Percentiles rank a stretch among this genome's conserved stretches.
These are phyloP conservation scores for Saccharomycopsis javanensis DNA, from an alignment of 805 yeast genomes.

Conservation along the genomic window DNA sequence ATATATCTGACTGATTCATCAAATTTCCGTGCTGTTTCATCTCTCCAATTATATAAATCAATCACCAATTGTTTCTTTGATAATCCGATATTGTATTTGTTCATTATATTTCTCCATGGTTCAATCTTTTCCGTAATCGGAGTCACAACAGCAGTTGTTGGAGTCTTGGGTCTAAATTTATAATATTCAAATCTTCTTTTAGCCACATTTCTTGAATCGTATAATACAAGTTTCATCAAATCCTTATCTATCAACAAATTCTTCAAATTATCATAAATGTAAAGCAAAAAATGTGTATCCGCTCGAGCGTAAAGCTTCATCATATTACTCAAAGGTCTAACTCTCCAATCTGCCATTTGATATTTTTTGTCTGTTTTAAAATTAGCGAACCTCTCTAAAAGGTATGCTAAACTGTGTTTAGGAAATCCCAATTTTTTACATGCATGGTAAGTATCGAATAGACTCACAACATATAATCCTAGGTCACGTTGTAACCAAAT, in stretches of 20 bases:
- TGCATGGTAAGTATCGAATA: conserved; percentile 92
- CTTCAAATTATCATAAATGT: conserved; percentile 67
- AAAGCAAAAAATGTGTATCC: conserved; percentile 84
- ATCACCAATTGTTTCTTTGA: conserved; percentile 47
- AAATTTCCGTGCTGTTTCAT: conserved; percentile 53
- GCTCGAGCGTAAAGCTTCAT: conserved; percentile 86
- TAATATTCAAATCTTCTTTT: conserved; percentile 73
- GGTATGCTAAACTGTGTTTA: conserved; percentile 72
- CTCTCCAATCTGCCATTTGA: conserved; percentile 95
- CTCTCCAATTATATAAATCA: conserved; percentile 76
- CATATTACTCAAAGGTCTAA: conserved; percentile 68
- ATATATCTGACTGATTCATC: conserved; percentile 82
- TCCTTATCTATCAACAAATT: conserved; percentile 46
- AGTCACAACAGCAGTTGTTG: conserved; percentile 32
- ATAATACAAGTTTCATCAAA: conserved; percentile 52
- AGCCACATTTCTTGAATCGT: conserved; percentile 72
- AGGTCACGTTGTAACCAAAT: conserved; percentile 94
- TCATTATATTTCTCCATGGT: conserved; percentile 58
- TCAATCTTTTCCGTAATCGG: conserved; percentile 43
- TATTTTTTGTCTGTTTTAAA: conserved; percentile 89
- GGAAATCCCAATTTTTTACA: conserved; percentile 72
- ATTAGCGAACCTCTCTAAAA: conserved; percentile 68
- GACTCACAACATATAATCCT: conserved; percentile 79
- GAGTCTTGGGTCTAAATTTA: conserved; percentile 41
- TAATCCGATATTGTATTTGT: conserved; percentile 53